Evolutionary conservation across 1,284 basidiomycete genomes (phyloP), one percentile per base, ranked within the genome.

Genomic region (Afroboletus lepidellus): DNA sequence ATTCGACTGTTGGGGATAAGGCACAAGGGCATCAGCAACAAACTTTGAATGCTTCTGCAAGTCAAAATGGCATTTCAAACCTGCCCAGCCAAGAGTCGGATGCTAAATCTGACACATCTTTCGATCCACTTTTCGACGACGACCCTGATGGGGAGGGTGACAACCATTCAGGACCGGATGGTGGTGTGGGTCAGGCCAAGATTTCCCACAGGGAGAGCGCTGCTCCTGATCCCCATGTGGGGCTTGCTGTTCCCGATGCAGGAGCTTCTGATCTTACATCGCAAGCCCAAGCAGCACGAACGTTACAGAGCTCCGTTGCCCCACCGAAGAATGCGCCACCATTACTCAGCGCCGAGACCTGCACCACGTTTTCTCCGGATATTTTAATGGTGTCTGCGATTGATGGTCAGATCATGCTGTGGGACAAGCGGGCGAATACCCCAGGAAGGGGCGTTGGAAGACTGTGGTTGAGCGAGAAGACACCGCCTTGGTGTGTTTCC

Each of bases 401-500:
- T 57, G 94, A 98, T 60, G 96, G 97, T 1, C 92, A 97, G 66
- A 83, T 97, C 18, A 83, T 95, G 33, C 69, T 99, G 8, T 96
- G 94, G 87, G 96, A 99, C 66, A 81, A 86, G 59, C 77, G 96
- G 53, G 84, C 85, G 30, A 76, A 83, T 42, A 74, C 77, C 1
- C 72, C 78, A 27, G 84, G 85, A 27, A 71, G 69, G 29, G 89
- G 91, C 6, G 90, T 96, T 1, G 92, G 93, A 21, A 77, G 93
- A 51, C 72, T 98, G 41, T 85, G 87, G 76, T 83, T 94, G 72
- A 90, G 87, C 59, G 90, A 92, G 57, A 92, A 90, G 69, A 93
- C 92, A 11, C 93, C 94, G 21, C 95, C 95, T 1, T 98, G 95
- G 95, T 97, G 94, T 72, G 83, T 95, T 65, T 94, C 93, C 60